Conservation (phyloP, 305 asterid species). For the Rubia peregrina region DNA sequence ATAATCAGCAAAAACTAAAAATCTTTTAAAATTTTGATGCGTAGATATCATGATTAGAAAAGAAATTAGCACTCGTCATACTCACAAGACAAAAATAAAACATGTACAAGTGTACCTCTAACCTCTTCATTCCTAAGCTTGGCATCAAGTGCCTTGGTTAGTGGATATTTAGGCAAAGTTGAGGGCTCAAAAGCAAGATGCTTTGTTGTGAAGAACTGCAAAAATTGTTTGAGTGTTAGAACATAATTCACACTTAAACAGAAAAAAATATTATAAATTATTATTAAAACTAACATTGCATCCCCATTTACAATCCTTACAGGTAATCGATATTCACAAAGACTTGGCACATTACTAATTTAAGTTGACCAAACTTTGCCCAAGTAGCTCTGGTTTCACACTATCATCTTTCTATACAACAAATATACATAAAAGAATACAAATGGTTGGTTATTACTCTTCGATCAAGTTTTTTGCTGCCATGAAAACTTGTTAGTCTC, state of each 20-base stretch:
- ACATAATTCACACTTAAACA: conserved; percentile 5
- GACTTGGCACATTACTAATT: conserved; percentile 4
- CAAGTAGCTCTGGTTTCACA: too few relatives aligned
- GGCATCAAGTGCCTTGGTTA: conserved; percentile 71
- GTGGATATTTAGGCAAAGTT: conserved; percentile 67
- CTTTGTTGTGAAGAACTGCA: conserved; percentile 36
- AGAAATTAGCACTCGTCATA: not conserved
- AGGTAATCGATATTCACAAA: not conserved
- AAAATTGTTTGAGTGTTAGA: conserved; percentile 2
- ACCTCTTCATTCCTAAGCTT: conserved; percentile 68
- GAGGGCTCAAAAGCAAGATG: conserved; percentile 64
- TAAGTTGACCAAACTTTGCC: too few relatives aligned
- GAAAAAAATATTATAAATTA: not conserved
- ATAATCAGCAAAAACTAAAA: too few relatives aligned
- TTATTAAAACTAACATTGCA: not conserved
- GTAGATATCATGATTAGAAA: not conserved
- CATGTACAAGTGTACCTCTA: conserved; percentile 44
- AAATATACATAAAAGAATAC: too few relatives aligned
- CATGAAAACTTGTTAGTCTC: too few relatives aligned
- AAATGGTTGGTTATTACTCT: too few relatives aligned
- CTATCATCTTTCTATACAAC: too few relatives aligned
- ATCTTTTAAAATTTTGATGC: too few relatives aligned
- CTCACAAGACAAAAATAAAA: conserved; percentile 2
- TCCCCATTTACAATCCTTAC: not conserved
- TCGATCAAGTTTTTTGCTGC: too few relatives aligned